Conservation (phyloP, 78 protist genomes). For the slime mould (Dictyostelium discoideum) region dicty_2.7 NC_007088.5:2072001-2072500, state of each 20-base stretch:
- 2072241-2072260: not conserved
- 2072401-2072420: not conserved
- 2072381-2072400: not conserved
- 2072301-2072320: not conserved
- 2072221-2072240: not conserved
- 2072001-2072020: no score
- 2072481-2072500: not conserved
- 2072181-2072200: not conserved
- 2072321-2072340: not conserved
- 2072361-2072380: not conserved
- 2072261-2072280: not conserved
- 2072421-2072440: not conserved
- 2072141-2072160: no score
- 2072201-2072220: not conserved
- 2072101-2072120: no score
- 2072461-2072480: not conserved
- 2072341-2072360: not conserved
- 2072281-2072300: not conserved
- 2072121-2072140: no score
- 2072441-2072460: not conserved
- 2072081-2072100: no score
- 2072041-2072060: no score
- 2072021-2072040: no score
- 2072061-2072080: no score
- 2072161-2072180: not conserved